phyloP scores from a whole-genome alignment of 495 filamentous ascomycete genomes.

The Aspergillus hancockii region DNA sequence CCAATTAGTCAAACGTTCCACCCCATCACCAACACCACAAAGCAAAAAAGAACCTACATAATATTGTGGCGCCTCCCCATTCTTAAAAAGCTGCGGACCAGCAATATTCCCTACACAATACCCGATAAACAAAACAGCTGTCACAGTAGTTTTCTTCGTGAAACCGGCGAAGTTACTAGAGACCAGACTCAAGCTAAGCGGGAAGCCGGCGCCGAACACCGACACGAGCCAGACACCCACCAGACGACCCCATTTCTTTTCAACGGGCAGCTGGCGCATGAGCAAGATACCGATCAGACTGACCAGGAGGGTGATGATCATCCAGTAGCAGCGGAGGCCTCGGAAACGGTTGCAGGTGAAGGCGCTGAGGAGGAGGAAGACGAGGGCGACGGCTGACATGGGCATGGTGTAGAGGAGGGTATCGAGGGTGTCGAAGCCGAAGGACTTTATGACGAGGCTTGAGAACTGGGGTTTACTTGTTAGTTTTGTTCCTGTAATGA shows the following conservation, averaged over 20 bases:
- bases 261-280: conserved; percentile 55
- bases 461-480: too few species aligned
- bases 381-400: conserved; percentile 37
- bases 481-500: too few species aligned
- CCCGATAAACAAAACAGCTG: conserved; percentile 37
- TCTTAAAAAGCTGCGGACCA: conserved; percentile 38
- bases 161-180: conserved; percentile 63
- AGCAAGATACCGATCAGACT: conserved; percentile 58
- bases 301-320: conserved; percentile 30
- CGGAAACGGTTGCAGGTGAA: conserved; percentile 22
- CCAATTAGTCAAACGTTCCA: neutral
- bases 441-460: conserved; percentile 40
- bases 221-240: conserved; percentile 56
- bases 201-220: conserved; percentile 55
- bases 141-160: conserved; percentile 60
- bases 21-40: neutral
- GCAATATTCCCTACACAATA: conserved; percentile 44
- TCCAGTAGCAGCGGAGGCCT: conserved; percentile 33
- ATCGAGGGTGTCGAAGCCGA: conserved; percentile 41
- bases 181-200: conserved; percentile 56
- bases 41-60: conserved; percentile 22
- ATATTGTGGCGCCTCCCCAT: conserved; percentile 36
- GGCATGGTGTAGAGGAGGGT: conserved; percentile 41
- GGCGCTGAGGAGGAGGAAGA: conserved; percentile 34
- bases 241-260: conserved; percentile 51